phyloP scores from a whole-genome alignment of 306 rosid species.

The Ormosia semicastrata region DNA sequence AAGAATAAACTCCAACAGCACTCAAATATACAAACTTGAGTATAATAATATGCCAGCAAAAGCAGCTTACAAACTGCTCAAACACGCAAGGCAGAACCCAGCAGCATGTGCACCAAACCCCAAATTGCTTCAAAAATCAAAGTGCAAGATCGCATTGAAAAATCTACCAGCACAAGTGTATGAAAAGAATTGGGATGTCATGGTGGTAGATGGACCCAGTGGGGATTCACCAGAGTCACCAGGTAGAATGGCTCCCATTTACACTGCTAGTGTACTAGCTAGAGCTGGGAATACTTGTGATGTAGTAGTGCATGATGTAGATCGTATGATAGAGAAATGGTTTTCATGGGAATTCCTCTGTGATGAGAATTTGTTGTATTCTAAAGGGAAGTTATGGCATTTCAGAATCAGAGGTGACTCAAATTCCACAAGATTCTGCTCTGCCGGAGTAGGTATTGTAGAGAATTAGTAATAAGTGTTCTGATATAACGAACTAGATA shows the following conservation, averaged over 20 bases:
- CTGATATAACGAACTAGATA: background rate
- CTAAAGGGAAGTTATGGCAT: conserved; percentile 81
- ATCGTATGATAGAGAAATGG: conserved; percentile 87
- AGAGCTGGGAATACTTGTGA: conserved; percentile 60
- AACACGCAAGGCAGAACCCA: conserved; percentile 62
- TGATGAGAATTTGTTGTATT: conserved; percentile 75
- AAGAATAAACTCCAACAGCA: conserved; percentile 45
- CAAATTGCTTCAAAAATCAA: conserved; percentile 50
- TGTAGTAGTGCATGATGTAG: conserved; percentile 72
- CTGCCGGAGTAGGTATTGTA: conserved; percentile 27
- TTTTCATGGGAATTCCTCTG: conserved; percentile 94
- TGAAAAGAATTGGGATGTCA: conserved; percentile 70
- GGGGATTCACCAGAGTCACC: conserved; percentile 64
- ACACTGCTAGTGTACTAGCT: conserved; percentile 70
- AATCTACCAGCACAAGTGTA: conserved; percentile 68
- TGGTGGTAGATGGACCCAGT: conserved; percentile 82
- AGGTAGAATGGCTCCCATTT: conserved; percentile 84
- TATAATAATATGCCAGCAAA: conserved; percentile 55
- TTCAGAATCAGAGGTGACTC: conserved; percentile 57
- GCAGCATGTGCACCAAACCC: conserved; percentile 53
- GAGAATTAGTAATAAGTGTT: conserved; percentile 18
- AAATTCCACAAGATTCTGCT: conserved; percentile 67
- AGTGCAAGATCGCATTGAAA: conserved; percentile 74
- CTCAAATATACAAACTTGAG: conserved; percentile 54
- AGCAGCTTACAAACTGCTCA: conserved; percentile 66